Evolutionary conservation across 164 flowering plant species (phyloP).

Genomic region (Santalum album): DNA sequence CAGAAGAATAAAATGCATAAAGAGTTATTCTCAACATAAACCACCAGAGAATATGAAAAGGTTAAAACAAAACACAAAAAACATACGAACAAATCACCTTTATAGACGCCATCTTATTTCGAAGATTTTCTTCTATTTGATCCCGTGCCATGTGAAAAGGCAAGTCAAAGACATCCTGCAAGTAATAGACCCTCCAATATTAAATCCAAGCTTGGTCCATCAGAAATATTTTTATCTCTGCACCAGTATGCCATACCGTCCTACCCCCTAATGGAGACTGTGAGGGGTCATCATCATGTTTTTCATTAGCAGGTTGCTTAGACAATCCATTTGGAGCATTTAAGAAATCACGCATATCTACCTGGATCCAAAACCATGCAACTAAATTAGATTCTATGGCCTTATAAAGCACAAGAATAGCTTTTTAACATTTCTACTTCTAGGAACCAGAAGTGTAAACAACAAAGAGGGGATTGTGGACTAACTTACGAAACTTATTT

Average conservation of each 20-base stretch:
- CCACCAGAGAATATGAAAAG: not conserved
- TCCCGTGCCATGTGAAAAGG: constrained; percentile 95
- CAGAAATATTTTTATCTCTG: constrained; percentile 4
- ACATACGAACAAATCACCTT: constrained; percentile 59
- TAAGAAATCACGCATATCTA: constrained; percentile 89
- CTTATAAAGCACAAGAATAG: too few relatives aligned
- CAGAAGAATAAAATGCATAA: not conserved
- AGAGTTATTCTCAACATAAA: not conserved
- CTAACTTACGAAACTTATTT: too few relatives aligned
- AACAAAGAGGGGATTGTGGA: too few relatives aligned
- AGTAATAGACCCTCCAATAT: constrained; percentile 1
- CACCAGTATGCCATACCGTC: constrained; percentile 51
- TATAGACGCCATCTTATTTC: constrained; percentile 86
- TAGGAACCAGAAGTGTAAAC: not conserved
- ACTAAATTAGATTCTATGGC: not conserved
- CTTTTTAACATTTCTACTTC: not conserved
- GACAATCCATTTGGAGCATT: constrained; percentile 86
- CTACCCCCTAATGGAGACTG: constrained; percentile 88
- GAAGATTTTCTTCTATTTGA: constrained; percentile 92
- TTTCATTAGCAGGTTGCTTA: constrained; percentile 55
- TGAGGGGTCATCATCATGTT: constrained; percentile 48
- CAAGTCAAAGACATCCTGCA: constrained; percentile 94
- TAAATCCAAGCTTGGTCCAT: not conserved
- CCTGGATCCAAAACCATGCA: constrained; percentile 27
- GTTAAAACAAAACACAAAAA: too few relatives aligned